These are phyloP conservation scores for Septoria linicola DNA, from an alignment of 2,329 filamentous ascomycete genomes.

Conservation along the genomic window DNA sequence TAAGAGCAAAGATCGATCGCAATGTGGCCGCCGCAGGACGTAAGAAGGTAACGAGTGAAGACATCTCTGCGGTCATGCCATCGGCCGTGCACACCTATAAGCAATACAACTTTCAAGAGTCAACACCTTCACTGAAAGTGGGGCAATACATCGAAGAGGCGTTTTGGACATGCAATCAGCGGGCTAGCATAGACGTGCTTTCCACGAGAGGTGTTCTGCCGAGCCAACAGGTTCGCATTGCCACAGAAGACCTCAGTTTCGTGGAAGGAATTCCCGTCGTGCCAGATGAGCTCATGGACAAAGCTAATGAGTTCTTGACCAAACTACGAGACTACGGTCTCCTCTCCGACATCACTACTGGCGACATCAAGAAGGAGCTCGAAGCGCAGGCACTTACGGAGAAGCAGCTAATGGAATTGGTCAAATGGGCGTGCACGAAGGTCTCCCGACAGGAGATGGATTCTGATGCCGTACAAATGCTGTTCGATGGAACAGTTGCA, in stretches of 20 bases:
- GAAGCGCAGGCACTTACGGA: conserved; percentile 78
- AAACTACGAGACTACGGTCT: conserved; percentile 82
- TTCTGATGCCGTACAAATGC: conserved; percentile 60
- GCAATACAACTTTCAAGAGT: conserved; percentile 85
- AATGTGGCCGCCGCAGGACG: conserved; percentile 32
- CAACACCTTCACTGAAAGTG: conserved; percentile 81
- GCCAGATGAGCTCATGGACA: conserved; percentile 70
- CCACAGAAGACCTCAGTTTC: conserved; percentile 69
- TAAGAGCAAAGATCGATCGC: conserved; percentile 57
- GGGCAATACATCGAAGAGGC: conserved; percentile 88
- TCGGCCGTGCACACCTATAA: conserved; percentile 80
- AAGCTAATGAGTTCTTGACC: conserved; percentile 68
- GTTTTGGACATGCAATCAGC: conserved; percentile 89
- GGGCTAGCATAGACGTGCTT: conserved; percentile 79
- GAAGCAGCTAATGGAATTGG: conserved; percentile 75
- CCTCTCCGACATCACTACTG: conserved; percentile 81
- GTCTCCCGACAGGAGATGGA: conserved; percentile 72
- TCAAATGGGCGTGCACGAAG: conserved; percentile 78
- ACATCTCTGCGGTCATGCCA: conserved; percentile 67
- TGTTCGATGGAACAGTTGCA: conserved; percentile 79
- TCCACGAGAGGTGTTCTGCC: conserved; percentile 83
- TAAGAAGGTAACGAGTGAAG: conserved; percentile 57
- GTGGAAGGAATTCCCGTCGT: conserved; percentile 86
- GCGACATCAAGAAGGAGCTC: conserved; percentile 80
- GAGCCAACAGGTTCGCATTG: conserved; percentile 79